These are phyloP conservation scores for Fusarium fujikuroi DNA, from an alignment of 2,329 filamentous ascomycete species.

Conservation along the genomic window DNA sequence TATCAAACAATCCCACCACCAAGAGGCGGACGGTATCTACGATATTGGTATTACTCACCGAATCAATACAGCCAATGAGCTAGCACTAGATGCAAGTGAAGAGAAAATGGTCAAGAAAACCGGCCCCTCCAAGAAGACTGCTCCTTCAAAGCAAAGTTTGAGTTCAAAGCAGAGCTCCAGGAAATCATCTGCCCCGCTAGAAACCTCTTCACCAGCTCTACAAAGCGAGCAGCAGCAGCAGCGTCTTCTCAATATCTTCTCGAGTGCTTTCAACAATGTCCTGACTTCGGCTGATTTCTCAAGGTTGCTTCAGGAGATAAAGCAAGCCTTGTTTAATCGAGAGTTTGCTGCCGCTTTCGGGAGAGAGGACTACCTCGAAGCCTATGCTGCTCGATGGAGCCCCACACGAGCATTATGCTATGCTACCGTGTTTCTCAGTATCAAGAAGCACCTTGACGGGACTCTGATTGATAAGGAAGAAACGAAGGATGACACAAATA, in stretches of 20 bases:
- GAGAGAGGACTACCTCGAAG: slow-evolving; percentile 74
- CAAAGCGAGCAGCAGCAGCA: slow-evolving; percentile 63
- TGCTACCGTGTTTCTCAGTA: slow-evolving; percentile 61
- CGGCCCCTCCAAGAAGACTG: slow-evolving; percentile 35
- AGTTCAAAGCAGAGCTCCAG: slow-evolving; percentile 31
- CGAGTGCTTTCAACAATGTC: slow-evolving; percentile 66
- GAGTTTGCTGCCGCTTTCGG: slow-evolving; percentile 87
- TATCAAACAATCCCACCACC: slow-evolving; percentile 3
- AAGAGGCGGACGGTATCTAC: neutral
- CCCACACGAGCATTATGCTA: slow-evolving; percentile 87
- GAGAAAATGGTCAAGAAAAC: slow-evolving; percentile 43
- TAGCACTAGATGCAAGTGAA: neutral
- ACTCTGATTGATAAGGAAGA: slow-evolving; percentile 31
- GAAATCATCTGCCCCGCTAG: slow-evolving; percentile 24
- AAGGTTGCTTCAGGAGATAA: slow-evolving; percentile 79
- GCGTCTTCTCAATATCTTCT: slow-evolving; percentile 78
- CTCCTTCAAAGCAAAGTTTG: slow-evolving; percentile 18
- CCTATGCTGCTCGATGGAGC: slow-evolving; percentile 92
- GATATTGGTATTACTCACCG: slow-evolving; percentile 2
- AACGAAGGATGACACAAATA: neutral
- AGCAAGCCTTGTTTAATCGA: slow-evolving; percentile 84
- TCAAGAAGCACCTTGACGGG: slow-evolving; percentile 50
- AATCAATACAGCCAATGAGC: slow-evolving; percentile 7
- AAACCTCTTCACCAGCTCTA: slow-evolving; percentile 24
- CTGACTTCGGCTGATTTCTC: slow-evolving; percentile 61